Conservation (phyloP, 1,139 yeast species). For the Sugiyamaella japonica region DNA sequence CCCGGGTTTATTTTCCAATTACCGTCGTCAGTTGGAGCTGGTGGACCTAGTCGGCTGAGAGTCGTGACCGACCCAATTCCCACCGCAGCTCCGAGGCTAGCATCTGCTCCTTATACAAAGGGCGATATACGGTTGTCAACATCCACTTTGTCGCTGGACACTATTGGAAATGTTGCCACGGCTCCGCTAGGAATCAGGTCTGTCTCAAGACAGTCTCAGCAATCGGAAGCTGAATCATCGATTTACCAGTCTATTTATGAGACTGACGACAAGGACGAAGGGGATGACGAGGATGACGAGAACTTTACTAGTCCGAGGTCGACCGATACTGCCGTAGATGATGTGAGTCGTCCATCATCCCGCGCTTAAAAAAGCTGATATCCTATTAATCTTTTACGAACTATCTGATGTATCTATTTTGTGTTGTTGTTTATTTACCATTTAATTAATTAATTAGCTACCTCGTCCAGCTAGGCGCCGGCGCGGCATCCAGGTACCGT, state of each 20-base stretch:
- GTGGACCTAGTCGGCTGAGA: slow-evolving; percentile 8
- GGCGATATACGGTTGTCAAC: slow-evolving; percentile 1
- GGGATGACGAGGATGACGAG: too few relatives aligned
- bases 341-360: background rate
- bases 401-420: background rate
- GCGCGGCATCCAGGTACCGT: background rate
- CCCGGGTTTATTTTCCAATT: slow-evolving; percentile 18
- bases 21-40: slow-evolving; percentile 13
- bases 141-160: slow-evolving; percentile 2
- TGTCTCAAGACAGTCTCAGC: slow-evolving; percentile 3
- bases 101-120: background rate
- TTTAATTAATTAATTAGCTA: background rate
- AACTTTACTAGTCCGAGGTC: background rate
- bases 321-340: background rate
- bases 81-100: background rate
- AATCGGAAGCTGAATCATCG: slow-evolving; percentile 7
- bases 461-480: background rate
- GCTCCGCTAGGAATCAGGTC: slow-evolving; percentile 1
- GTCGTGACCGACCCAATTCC: slow-evolving; percentile 10
- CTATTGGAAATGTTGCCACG: background rate
- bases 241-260: slow-evolving; percentile 11
- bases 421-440: background rate
- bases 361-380: background rate
- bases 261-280: background rate
- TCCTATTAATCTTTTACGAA: background rate